A percentile compares a stretch with the other conserved stretches of the same genome.
These are phyloP conservation scores for Saccharomycopsis schoenii DNA, from an alignment of 805 yeast species.

Conservation along the genomic window DNA sequence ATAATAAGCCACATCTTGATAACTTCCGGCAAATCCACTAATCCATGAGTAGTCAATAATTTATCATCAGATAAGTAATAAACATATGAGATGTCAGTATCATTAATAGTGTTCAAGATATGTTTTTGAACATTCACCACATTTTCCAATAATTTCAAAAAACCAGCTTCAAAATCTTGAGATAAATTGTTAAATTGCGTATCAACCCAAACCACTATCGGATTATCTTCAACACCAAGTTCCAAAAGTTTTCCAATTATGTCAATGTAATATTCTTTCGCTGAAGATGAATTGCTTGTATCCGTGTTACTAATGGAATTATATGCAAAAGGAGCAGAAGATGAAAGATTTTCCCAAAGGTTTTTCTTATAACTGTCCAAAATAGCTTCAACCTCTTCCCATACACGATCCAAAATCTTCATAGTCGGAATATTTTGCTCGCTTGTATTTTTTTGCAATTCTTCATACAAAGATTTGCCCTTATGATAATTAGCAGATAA, in stretches of 20 bases:
- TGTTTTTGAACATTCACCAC: constrained; percentile 32
- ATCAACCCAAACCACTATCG: constrained; percentile 53
- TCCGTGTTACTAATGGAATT: constrained; percentile 1
- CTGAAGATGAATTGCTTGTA: constrained; percentile 24
- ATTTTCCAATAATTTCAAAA: constrained; percentile 32
- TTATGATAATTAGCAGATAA: constrained; percentile 47
- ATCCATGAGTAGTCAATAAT: constrained; percentile 21
- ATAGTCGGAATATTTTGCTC: constrained; percentile 21
- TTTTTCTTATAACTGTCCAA: constrained; percentile 44
- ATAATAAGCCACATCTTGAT: constrained; percentile 52
- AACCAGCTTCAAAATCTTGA: constrained; percentile 31
- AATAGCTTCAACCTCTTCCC: constrained; percentile 45
- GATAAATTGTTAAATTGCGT: constrained; percentile 36
- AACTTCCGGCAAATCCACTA: constrained; percentile 44
- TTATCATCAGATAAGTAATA: constrained; percentile 20
- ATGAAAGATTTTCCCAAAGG: constrained; percentile 41
- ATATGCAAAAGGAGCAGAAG: neutral
- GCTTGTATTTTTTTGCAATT: constrained; percentile 1
- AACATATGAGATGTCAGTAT: constrained; percentile 26
- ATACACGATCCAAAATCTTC: constrained; percentile 39
- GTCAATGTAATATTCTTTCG: constrained; percentile 21
- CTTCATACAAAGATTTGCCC: constrained; percentile 29
- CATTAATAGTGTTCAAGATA: constrained; percentile 30
- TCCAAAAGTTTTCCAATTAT: constrained; percentile 48
- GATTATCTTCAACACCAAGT: constrained; percentile 54